These are phyloP conservation scores for Claviceps purpurea DNA, from an alignment of 2,329 filamentous ascomycete species.

Conservation along the genomic window DNA sequence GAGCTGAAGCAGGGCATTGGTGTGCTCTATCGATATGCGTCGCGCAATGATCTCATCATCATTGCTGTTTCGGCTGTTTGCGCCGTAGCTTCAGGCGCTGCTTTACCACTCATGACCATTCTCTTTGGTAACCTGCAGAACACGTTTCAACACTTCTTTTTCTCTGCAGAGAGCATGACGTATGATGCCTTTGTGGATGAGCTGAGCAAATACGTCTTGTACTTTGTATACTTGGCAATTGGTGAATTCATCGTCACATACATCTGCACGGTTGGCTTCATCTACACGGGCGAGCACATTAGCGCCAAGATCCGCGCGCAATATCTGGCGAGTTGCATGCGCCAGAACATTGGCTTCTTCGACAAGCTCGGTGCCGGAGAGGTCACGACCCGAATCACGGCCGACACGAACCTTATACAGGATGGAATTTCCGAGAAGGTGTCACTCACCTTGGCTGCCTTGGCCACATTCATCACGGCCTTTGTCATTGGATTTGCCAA, in stretches of 20 bases:
- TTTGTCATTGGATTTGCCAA: constrained; percentile 85
- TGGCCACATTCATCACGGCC: constrained; percentile 74
- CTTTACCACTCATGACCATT: constrained; percentile 67
- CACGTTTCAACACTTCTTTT: constrained; percentile 54
- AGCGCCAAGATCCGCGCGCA: constrained; percentile 66
- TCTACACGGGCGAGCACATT: constrained; percentile 73
- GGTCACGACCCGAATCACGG: constrained; percentile 86
- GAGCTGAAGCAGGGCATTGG: constrained; percentile 49
- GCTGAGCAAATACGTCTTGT: constrained; percentile 54
- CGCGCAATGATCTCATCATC: constrained; percentile 49
- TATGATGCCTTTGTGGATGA: constrained; percentile 44
- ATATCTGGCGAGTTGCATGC: constrained; percentile 73
- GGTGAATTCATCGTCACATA: constrained; percentile 69
- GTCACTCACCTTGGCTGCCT: constrained; percentile 58
- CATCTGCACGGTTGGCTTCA: constrained; percentile 74
- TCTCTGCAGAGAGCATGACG: constrained; percentile 25
- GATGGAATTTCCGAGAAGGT: constrained; percentile 90
- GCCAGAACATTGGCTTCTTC: constrained; percentile 84
- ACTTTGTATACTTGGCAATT: constrained; percentile 76
- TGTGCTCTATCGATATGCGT: constrained; percentile 58
- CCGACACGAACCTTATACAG: constrained; percentile 86
- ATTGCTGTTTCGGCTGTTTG: constrained; percentile 47
- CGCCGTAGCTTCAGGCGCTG: constrained; percentile 59
- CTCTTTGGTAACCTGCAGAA: constrained; percentile 67
- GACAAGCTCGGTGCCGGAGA: constrained; percentile 88